Percentiles rank a stretch among this genome's conserved stretches.
phyloP scores from a whole-genome alignment of 2,329 filamentous ascomycete genomes.

The Cytospora leucostoma region DNA sequence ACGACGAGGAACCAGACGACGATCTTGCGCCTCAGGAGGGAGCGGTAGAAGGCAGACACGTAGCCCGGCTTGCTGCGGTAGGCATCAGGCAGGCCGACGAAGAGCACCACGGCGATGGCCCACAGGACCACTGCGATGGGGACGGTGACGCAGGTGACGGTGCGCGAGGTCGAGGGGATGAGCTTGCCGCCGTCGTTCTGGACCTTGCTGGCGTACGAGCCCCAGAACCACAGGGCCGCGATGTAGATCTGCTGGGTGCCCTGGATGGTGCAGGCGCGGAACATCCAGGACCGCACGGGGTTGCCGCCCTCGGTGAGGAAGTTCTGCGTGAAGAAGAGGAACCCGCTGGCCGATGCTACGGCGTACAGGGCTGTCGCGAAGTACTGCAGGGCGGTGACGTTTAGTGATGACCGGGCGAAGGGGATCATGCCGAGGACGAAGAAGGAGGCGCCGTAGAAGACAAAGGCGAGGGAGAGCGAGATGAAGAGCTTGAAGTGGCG shows the following conservation, averaged over 20 bases:
- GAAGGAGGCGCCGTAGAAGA: conserved; percentile 65
- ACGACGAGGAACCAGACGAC: conserved; percentile 68
- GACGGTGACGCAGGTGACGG: conserved; percentile 46
- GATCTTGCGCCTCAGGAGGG: conserved; percentile 63
- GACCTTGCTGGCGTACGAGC: conserved; percentile 46
- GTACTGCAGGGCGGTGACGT: conserved; percentile 54
- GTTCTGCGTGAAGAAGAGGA: conserved; percentile 67
- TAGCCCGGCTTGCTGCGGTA: conserved; percentile 65
- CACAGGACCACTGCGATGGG: conserved; percentile 61
- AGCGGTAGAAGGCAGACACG: conserved; percentile 66
- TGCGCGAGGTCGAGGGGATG: conserved; percentile 38
- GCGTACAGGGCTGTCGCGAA: conserved; percentile 64
- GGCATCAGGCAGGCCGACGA: conserved; percentile 64
- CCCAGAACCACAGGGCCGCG: conserved; percentile 68
- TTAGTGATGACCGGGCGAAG: conserved; percentile 42
- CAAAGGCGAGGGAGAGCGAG: conserved; percentile 61
- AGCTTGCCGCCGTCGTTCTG: conserved; percentile 39
- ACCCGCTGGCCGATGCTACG: conserved; percentile 62
- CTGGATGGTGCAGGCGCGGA: conserved; percentile 67
- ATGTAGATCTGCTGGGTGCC: conserved; percentile 68
- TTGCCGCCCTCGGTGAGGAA: conserved; percentile 63
- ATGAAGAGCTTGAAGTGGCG: conserved; percentile 58
- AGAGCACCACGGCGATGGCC: conserved; percentile 56
- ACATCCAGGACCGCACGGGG: conserved; percentile 66
- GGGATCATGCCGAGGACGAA: conserved; percentile 64